phyloP scores from a whole-genome alignment of 768 basidiomycete genomes.

The Pisolithus microcarpus region DNA sequence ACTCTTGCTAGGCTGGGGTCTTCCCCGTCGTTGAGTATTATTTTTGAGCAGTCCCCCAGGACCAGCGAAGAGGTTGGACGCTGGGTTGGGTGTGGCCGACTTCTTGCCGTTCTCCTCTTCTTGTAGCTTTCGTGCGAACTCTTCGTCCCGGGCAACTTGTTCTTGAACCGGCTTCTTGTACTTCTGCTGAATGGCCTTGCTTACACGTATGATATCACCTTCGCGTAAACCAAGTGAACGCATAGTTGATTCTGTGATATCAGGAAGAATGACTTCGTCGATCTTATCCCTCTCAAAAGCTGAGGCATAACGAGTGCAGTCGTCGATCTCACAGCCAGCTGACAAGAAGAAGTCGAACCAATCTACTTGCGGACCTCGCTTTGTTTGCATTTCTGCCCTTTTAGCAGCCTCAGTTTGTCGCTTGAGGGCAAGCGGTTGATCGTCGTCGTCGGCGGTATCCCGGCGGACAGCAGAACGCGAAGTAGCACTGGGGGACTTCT shows the following conservation, averaged over 20 bases:
- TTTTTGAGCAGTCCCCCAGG: slow-evolving; percentile 77
- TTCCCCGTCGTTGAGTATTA: slow-evolving; percentile 63
- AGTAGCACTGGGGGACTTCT: slow-evolving; percentile 28
- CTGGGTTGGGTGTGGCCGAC: slow-evolving; percentile 34
- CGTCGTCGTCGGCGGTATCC: slow-evolving; percentile 54
- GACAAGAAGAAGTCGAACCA: slow-evolving; percentile 99
- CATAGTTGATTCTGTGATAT: slow-evolving; percentile 85
- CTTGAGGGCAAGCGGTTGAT: slow-evolving; percentile 53
- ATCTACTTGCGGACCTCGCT: slow-evolving; percentile 64
- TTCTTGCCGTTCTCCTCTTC: slow-evolving; percentile 56
- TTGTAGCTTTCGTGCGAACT: slow-evolving; percentile 67
- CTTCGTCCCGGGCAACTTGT: slow-evolving; percentile 69
- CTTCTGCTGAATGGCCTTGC: slow-evolving; percentile 72
- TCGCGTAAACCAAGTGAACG: slow-evolving; percentile 88
- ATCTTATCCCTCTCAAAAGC: slow-evolving; percentile 94
- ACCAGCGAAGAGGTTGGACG: slow-evolving; percentile 80
- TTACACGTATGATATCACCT: slow-evolving; percentile 95
- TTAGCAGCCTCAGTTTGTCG: slow-evolving; percentile 21
- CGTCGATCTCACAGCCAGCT: slow-evolving; percentile 94
- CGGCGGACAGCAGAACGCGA: slow-evolving; percentile 26
- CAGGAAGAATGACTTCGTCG: slow-evolving; percentile 79
- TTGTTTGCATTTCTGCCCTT: slow-evolving; percentile 20
- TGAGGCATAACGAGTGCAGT: slow-evolving; percentile 89
- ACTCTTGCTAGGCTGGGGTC: slow-evolving; percentile 61
- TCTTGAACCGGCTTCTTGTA: slow-evolving; percentile 36